Percentiles rank a stretch among this genome's conserved stretches.
These are phyloP conservation scores for Trametes meyenii DNA, from an alignment of 768 basidiomycete genomes.

Conservation along the genomic window DNA sequence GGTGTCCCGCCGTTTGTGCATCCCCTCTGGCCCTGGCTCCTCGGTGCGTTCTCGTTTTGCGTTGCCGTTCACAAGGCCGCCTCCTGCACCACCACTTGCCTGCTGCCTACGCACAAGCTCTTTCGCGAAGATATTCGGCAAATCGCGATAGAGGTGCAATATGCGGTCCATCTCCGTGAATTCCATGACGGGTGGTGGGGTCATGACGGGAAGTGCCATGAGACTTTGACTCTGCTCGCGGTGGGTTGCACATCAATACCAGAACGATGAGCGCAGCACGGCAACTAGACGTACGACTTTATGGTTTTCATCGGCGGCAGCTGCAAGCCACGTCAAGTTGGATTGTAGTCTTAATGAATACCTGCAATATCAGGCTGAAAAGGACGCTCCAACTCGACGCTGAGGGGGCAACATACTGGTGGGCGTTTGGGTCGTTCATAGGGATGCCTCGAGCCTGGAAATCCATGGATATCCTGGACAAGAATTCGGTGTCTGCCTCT, in stretches of 20 bases:
- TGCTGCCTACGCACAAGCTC: conserved; percentile 33
- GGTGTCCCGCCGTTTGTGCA: conserved; percentile 68
- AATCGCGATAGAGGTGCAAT: conserved; percentile 61
- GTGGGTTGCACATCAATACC: not conserved
- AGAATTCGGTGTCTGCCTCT: not conserved
- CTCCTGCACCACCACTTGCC: not conserved
- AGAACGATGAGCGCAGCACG: conserved; percentile 13
- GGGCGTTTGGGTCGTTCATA: conserved; percentile 51
- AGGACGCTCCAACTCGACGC: not conserved
- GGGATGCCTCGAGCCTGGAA: conserved; percentile 57
- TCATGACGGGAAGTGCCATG: conserved; percentile 58
- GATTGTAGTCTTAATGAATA: conserved; percentile 64
- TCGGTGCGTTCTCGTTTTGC: conserved; percentile 68
- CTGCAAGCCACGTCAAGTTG: conserved; percentile 72
- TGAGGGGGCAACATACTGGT: conserved; percentile 49
- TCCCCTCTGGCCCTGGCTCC: conserved; percentile 43
- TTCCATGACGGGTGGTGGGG: conserved; percentile 54
- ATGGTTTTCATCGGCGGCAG: conserved; percentile 60
- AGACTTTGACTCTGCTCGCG: conserved; percentile 25
- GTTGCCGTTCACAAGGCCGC: conserved; percentile 21
- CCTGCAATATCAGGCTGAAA: conserved; percentile 38
- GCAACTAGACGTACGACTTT: conserved; percentile 43
- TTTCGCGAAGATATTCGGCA: conserved; percentile 64
- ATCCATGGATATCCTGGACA: conserved; percentile 58
- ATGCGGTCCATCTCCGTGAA: conserved; percentile 61